Evolutionary conservation across 2,329 filamentous ascomycete genomes (phyloP).

Genomic region (Berkeleyomyces rouxiae): DNA sequence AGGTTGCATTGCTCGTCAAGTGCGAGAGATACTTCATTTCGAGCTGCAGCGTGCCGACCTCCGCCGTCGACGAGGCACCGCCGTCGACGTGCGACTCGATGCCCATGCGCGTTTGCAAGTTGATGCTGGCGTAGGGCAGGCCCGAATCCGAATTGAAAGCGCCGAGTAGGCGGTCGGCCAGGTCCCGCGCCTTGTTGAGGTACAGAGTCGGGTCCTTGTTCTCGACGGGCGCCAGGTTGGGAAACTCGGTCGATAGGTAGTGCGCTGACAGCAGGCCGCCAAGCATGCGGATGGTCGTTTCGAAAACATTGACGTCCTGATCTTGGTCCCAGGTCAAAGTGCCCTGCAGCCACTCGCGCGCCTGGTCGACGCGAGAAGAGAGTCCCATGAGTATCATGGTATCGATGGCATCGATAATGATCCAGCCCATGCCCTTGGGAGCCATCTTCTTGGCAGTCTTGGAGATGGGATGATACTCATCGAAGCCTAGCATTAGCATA

Average conservation of each 20-base stretch:
- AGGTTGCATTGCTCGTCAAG: conserved; percentile 78
- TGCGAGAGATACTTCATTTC: conserved; percentile 97
- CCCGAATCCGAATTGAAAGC: conserved; percentile 81
- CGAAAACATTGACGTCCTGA: conserved; percentile 93
- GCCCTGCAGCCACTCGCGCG: conserved; percentile 73
- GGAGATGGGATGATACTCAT: conserved; percentile 72
- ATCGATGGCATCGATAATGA: conserved; percentile 89
- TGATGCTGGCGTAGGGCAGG: conserved; percentile 79
- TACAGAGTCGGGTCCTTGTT: conserved; percentile 73
- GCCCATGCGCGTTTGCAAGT: conserved; percentile 60
- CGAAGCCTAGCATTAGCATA: conserved; percentile 39
- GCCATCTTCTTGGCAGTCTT: conserved; percentile 75
- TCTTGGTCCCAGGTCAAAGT: conserved; percentile 76
- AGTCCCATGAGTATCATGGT: conserved; percentile 98
- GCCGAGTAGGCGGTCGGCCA: conserved; percentile 71
- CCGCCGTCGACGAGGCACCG: conserved; percentile 84
- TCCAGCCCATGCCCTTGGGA: conserved; percentile 83
- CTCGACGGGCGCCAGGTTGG: conserved; percentile 56
- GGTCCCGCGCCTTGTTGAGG: conserved; percentile 84
- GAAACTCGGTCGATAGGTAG: conserved; percentile 75
- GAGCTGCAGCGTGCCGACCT: conserved; percentile 80
- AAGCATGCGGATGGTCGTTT: conserved; percentile 95
- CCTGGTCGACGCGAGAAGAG: conserved; percentile 67
- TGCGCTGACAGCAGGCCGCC: conserved; percentile 85
- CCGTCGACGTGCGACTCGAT: conserved; percentile 68